phyloP scores from a whole-genome alignment of 1,139 yeast genomes.

The Candida labiduridarum region DNA sequence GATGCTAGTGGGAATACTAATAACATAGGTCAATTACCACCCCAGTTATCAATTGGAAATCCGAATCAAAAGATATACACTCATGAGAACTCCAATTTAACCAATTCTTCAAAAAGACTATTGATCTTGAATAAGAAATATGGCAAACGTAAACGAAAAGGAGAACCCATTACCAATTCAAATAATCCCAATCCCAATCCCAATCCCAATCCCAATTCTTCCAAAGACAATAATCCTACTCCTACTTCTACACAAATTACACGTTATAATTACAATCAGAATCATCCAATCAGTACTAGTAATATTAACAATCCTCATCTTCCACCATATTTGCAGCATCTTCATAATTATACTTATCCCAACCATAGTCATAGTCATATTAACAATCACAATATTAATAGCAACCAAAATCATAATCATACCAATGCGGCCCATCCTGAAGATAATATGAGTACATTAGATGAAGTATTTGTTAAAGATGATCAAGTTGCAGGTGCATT shows the following conservation, averaged over 20 bases:
- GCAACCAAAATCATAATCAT: background rate
- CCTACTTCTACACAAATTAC: background rate
- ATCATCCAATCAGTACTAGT: background rate
- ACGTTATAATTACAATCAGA: background rate
- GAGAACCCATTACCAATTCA: background rate
- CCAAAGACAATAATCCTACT: background rate
- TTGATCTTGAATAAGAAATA: background rate
- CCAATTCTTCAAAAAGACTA: background rate
- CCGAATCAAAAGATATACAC: slow-evolving; percentile 3
- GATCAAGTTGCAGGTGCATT: slow-evolving; percentile 16
- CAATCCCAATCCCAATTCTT: too few relatives aligned
- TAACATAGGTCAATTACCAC: too few relatives aligned
- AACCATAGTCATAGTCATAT: background rate
- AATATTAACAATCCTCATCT: background rate
- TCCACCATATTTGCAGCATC: background rate
- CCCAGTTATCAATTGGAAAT: too few relatives aligned
- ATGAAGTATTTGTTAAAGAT: slow-evolving; percentile 7
- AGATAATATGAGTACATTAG: slow-evolving; percentile 4
- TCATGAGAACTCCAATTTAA: slow-evolving; percentile 9
- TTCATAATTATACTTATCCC: background rate
- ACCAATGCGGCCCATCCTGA: background rate
- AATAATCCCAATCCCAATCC: background rate
- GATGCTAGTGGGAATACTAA: too few relatives aligned
- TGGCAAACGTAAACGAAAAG: background rate
- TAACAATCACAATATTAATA: too few relatives aligned